Evolutionary conservation across 1,139 yeast genomes (phyloP), one percentile per base, ranked within the genome.

Genomic region (Pichia sp.): DNA sequence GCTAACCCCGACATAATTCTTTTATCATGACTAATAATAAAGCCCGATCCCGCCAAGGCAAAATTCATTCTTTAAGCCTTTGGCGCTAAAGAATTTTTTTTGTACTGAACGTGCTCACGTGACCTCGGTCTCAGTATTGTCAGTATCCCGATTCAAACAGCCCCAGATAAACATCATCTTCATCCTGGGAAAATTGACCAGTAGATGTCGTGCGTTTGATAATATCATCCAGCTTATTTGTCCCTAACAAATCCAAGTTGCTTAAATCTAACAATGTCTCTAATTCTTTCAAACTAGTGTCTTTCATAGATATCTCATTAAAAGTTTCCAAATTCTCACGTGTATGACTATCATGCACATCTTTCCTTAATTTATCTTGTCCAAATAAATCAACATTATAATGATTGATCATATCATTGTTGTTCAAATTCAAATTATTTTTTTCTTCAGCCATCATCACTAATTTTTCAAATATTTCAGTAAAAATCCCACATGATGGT

Each of bases 401-500:
- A 18, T 18, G 27, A 18, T n/a, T 20, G 19, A 22, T 6, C 11
- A 11, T 18, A 30, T n/a, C 18, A 5, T 30, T 23, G 8, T 23
- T 25, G 22, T 26, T 19, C 25, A 23, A 27, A 24, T 41, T 30
- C 18, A 26, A 19, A 33, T 26, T 15, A 24, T 33, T 22, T 8
- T 33, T 33, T 11, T 25, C 31, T 24, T 43, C 32, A 11, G 38
- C 47, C 32, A 43, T 37, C 6, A 45, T 48, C 6, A 48, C 33
- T 14, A 50, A 27, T 28, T 41, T 43, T 26, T 50, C 53, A 39
- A 50, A 50, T 5, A 42, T 42, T 29, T 47, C 51, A 23, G 51
- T 38, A 6, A 50, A 38, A 16, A 42, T 39, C 5, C 20, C 32
- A 20, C 47, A 45, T 11, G 50, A 47, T 7, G 35, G 31, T 10